Percentiles rank a stretch among this genome's conserved stretches.
phyloP scores from a whole-genome alignment of 192 early-diverging fungal species.

The Linnemannia hyalina region DNA sequence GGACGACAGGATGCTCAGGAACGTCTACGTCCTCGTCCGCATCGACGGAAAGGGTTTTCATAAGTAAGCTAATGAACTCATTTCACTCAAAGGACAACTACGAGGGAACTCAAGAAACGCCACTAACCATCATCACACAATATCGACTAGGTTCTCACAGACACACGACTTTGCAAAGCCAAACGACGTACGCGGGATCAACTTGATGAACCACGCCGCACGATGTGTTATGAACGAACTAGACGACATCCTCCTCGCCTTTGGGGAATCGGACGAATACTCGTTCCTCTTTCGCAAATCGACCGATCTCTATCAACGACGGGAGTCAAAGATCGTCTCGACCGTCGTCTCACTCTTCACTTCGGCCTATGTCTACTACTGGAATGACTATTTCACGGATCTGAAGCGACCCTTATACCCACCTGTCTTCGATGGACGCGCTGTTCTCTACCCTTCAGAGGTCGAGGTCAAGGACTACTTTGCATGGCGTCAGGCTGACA shows the following conservation, averaged over 20 bases:
- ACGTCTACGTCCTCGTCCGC: conserved; percentile 91
- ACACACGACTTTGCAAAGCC: conserved; percentile 84
- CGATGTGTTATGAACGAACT: conserved; percentile 83
- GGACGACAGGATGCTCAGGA: conserved; percentile 81
- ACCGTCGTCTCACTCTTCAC: conserved; percentile 90
- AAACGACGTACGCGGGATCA: conserved; percentile 80
- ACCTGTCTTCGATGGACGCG: conserved; percentile 93
- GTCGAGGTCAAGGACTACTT: conserved; percentile 92
- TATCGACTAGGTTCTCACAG: conserved; percentile 75
- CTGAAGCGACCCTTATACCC: conserved; percentile 72
- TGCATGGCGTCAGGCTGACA: conserved; percentile 95
- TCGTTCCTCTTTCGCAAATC: conserved; percentile 62
- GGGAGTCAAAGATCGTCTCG: conserved; percentile 81
- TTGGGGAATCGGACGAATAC: conserved; percentile 96
- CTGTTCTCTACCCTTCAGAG: conserved; percentile 88
- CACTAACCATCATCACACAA: not conserved
- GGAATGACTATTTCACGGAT: conserved; percentile 80
- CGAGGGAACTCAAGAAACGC: not conserved
- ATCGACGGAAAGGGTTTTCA: conserved; percentile 94
- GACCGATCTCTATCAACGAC: conserved; percentile 36
- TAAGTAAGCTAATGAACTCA: conserved; percentile 54
- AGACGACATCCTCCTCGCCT: conserved; percentile 84
- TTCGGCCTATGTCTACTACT: conserved; percentile 85
- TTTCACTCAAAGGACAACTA: not conserved
- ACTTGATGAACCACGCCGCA: conserved; percentile 89